Percentiles rank a stretch among this genome's conserved stretches.
These are phyloP conservation scores for Mangifera indica DNA, from an alignment of 345 rosid species.

Conservation along the genomic window DNA sequence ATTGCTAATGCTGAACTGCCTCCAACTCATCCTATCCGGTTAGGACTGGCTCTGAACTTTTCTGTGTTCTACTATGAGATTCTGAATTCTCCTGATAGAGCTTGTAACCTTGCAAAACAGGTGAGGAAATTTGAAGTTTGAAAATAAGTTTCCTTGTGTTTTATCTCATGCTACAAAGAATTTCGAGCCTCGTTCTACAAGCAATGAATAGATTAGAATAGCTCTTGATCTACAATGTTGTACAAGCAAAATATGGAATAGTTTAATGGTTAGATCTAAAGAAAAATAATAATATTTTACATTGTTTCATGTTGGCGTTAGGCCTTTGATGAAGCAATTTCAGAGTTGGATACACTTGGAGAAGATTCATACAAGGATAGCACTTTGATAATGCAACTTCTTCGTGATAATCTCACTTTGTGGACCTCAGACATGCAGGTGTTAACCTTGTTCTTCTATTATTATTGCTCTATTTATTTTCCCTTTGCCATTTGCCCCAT, in stretches of 20 bases:
- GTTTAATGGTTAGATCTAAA: not conserved
- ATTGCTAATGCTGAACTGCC: conserved; percentile 61
- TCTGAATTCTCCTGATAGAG: conserved; percentile 65
- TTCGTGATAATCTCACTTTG: conserved; percentile 39
- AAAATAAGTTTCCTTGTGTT: not conserved
- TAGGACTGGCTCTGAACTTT: conserved; percentile 68
- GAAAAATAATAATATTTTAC: not conserved
- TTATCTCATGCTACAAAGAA: not conserved
- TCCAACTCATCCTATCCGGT: conserved; percentile 70
- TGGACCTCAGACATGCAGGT: conserved; percentile 47
- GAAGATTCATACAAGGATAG: conserved; percentile 42
- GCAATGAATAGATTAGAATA: not conserved
- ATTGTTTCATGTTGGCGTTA: not conserved
- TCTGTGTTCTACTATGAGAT: conserved; percentile 75
- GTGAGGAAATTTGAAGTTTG: conserved; percentile 20
- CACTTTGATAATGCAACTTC: conserved; percentile 40
- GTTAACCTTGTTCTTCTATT: not conserved
- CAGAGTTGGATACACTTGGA: conserved; percentile 37
- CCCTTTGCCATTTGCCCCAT: not conserved
- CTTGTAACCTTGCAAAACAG: conserved; percentile 78
- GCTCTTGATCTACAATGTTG: not conserved
- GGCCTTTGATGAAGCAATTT: conserved; percentile 41
- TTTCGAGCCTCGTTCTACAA: not conserved
- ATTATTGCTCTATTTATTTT: not conserved
- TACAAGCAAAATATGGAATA: not conserved